phyloP scores from a whole-genome alignment of 257 asterid genomes.

The Plectranthus barbatus region DNA sequence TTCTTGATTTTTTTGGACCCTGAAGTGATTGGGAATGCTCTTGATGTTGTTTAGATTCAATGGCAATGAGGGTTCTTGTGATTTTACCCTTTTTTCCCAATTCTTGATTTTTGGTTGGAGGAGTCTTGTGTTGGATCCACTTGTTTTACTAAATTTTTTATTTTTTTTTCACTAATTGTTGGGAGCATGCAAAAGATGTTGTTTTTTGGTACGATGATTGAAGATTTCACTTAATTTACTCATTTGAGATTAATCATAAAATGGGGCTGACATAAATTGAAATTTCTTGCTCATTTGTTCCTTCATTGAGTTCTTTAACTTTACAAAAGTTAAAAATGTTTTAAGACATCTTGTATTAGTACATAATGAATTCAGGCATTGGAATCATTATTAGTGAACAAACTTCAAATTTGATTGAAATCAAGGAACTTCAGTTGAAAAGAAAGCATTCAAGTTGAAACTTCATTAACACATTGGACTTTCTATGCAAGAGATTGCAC shows the following conservation, averaged over 20 bases:
- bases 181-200: background rate
- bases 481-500: background rate
- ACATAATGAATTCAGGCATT: too few species aligned
- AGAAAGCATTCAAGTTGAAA: background rate
- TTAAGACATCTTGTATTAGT: background rate
- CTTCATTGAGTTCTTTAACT: background rate
- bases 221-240: background rate
- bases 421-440: background rate
- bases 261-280: background rate
- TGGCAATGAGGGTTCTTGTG: constrained; percentile 13
- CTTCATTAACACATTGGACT: background rate
- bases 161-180: background rate
- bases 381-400: background rate
- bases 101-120: constrained; percentile 8
- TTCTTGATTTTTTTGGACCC: background rate
- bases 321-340: too few species aligned
- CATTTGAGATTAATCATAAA: constrained; percentile 3
- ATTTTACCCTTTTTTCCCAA: background rate
- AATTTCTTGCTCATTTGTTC: background rate
- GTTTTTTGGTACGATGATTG: background rate
- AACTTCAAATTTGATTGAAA: background rate
- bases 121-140: constrained; percentile 8
- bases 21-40: constrained; percentile 7
- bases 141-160: background rate
- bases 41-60: constrained; percentile 14